A percentile compares a stretch with the other conserved stretches of the same genome.
These are phyloP conservation scores for Trichoderma afroharzianum DNA, from an alignment of 2,329 filamentous ascomycete genomes.

Conservation along the genomic window DNA sequence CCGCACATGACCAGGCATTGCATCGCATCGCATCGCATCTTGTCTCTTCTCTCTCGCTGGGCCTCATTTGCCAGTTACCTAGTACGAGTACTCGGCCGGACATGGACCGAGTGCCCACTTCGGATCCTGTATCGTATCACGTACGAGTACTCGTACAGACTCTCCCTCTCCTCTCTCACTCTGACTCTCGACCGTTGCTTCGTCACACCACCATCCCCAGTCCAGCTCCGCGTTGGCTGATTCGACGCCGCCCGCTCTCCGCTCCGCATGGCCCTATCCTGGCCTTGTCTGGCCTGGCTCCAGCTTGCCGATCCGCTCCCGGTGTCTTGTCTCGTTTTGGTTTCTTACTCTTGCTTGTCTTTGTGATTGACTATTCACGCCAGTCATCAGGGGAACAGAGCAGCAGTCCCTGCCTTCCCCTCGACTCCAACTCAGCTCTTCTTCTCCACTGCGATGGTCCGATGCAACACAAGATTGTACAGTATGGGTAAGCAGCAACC, in stretches of 20 bases:
- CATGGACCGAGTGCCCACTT: neutral
- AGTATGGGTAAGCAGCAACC: neutral
- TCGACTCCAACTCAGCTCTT: slow-evolving; percentile 4
- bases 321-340: neutral
- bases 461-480: slow-evolving; percentile 7
- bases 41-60: neutral
- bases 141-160: neutral
- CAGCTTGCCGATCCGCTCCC: neutral
- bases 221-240: neutral
- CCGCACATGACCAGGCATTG: neutral
- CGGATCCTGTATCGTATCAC: slow-evolving; percentile 3
- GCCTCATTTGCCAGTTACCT: neutral
- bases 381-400: neutral
- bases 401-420: neutral
- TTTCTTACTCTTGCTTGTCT: neutral
- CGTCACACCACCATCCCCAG: neutral
- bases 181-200: neutral
- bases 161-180: neutral
- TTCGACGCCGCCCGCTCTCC: neutral
- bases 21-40: neutral
- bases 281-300: neutral
- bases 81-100: neutral
- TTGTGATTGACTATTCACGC: neutral
- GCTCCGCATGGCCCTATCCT: neutral
- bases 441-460: slow-evolving; percentile 8